Evolutionary conservation across 2,329 filamentous ascomycete genomes (phyloP).

Genomic region (Colletotrichum theobromicola): DNA sequence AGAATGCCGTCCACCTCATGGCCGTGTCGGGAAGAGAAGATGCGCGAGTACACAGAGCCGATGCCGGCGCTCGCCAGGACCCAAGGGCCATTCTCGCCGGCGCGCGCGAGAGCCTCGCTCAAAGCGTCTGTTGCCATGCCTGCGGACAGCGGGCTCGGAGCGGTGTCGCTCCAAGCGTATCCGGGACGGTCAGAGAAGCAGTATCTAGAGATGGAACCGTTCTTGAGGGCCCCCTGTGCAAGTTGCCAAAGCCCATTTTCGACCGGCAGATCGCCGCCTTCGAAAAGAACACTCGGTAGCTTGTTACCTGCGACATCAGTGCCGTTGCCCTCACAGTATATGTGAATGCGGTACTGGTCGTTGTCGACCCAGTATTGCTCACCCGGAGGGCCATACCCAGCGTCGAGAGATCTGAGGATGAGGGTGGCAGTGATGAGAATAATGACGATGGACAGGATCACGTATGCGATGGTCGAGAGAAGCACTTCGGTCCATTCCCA

Average conservation of each 20-base stretch:
- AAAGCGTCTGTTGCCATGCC: slow-evolving; percentile 91
- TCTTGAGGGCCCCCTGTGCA: slow-evolving; percentile 75
- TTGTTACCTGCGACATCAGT: slow-evolving; percentile 58
- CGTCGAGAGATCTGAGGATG: slow-evolving; percentile 80
- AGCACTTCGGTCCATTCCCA: slow-evolving; percentile 86
- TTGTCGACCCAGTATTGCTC: slow-evolving; percentile 81
- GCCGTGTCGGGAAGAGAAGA: slow-evolving; percentile 86
- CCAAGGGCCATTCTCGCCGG: slow-evolving; percentile 88
- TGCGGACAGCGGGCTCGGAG: slow-evolving; percentile 90
- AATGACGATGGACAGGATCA: slow-evolving; percentile 69
- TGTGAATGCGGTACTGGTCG: slow-evolving; percentile 84
- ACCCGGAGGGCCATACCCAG: slow-evolving; percentile 75
- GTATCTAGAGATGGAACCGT: slow-evolving; percentile 85
- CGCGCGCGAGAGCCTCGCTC: slow-evolving; percentile 81
- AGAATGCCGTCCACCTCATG: slow-evolving; percentile 78
- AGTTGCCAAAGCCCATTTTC: slow-evolving; percentile 82
- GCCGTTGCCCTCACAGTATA: slow-evolving; percentile 82
- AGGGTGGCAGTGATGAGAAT: slow-evolving; percentile 82
- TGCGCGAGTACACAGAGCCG: slow-evolving; percentile 86
- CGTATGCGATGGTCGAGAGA: slow-evolving; percentile 73
- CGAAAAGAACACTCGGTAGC: slow-evolving; percentile 82
- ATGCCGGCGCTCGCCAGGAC: slow-evolving; percentile 85
- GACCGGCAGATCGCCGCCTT: slow-evolving; percentile 80
- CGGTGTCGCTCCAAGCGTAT: slow-evolving; percentile 85
- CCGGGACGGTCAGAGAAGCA: slow-evolving; percentile 97